Percentiles rank a stretch among this genome's conserved stretches.
Evolutionary conservation across 192 early-diverging fungal genomes (phyloP).

Genomic region (Coemansia sp.): DNA sequence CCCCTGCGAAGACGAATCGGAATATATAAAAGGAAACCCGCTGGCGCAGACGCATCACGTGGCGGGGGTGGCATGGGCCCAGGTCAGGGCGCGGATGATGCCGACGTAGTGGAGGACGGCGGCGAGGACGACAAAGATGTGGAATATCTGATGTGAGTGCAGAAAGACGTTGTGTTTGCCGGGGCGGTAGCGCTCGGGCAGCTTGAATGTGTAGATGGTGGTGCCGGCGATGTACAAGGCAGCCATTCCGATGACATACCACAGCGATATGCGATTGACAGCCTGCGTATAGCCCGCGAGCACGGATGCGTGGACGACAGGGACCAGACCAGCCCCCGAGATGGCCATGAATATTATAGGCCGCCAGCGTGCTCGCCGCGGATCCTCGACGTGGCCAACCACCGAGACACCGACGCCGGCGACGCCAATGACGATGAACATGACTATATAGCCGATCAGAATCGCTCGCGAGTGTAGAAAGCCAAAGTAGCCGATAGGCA

Average conservation of each 20-base stretch:
- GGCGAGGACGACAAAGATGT: conserved; percentile 74
- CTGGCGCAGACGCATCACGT: too few species aligned
- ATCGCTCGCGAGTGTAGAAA: conserved; percentile 53
- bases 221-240: conserved; percentile 74
- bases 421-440: conserved; percentile 59
- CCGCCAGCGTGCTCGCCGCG: conserved; percentile 66
- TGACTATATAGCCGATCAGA: conserved; percentile 55
- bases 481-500: conserved; percentile 43
- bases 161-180: conserved; percentile 74
- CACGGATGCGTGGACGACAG: conserved; percentile 62
- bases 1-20: too few species aligned
- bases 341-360: conserved; percentile 74
- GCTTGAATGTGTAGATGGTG: conserved; percentile 70
- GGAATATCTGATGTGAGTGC: conserved; percentile 90
- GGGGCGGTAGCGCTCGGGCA: conserved; percentile 80
- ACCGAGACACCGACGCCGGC: conserved; percentile 60
- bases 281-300: conserved; percentile 58
- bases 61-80: conserved; percentile 14
- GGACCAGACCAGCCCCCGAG: conserved; percentile 71
- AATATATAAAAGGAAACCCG: too few species aligned
- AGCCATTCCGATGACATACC: conserved; percentile 65
- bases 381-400: conserved; percentile 59
- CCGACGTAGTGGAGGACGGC: conserved; percentile 68
- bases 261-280: conserved; percentile 54
- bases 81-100: conserved; percentile 52